Base-by-base conservation (phyloP, 1,284 basidiomycete species). In the Leccinum subrobustum region DNA sequence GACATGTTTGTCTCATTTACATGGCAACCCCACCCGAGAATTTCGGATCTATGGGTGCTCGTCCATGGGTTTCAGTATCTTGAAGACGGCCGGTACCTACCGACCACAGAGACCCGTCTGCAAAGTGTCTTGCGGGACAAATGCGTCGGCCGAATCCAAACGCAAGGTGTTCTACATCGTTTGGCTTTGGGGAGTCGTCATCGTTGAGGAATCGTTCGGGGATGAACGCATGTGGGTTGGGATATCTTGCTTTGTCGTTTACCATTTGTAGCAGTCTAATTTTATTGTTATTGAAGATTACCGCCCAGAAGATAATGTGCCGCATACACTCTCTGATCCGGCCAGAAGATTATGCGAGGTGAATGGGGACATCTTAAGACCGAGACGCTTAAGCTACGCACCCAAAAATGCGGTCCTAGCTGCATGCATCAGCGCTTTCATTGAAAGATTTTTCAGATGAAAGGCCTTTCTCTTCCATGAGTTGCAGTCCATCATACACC, bases 331-430 rank as follows among this genome's bases (percentile, higher is more conserved):
- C 9, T 48, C 47, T 8, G 47, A 23, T 6, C 20, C 47, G 6
- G 47, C 12, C 14, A 25, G 47, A 6, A 25, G 7, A 25, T 50
- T 50, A 48, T 18, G 23, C 11, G 8, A 23, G 18, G 20, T 50
- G 23, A 25, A 23, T 16, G 14, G 16, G 47, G 47, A n/a, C 16
- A 14, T 50, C 47, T 23, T 0, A 23, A 50, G 47, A 23, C 23
- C 23, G 12, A 6, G 14, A 16, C 6, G 25, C 23, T 23, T 4
- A 2, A 37, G 27, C 37, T 18, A 7, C 42, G 5, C 11, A 69
- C 70, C 67, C 20, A 61, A 16, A 39, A 66, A 63, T 1, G 53
- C 57, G 1, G 57, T 60, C 1, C 56, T 60, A 29, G 64, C 54
- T 1, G 61, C 62, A 2, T 52, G 60, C 53, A 63, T 63, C 0